phyloP scores from a whole-genome alignment of 805 yeast genomes.

The Spathaspora gorwiae region DNA sequence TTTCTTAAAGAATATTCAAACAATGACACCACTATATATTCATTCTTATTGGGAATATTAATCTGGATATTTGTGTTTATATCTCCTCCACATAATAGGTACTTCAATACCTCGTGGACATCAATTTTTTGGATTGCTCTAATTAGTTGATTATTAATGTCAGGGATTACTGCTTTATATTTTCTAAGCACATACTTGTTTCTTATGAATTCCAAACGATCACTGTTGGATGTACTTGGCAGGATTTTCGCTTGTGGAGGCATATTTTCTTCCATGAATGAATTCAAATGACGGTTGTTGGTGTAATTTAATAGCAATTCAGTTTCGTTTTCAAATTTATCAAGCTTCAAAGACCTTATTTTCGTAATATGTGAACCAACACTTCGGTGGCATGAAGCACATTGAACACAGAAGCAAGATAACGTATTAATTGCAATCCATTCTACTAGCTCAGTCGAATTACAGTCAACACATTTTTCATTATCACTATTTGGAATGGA shows the following conservation, averaged over 20 bases:
- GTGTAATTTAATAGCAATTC: slow-evolving; percentile 47
- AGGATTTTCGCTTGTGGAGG: slow-evolving; percentile 19
- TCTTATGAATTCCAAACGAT: slow-evolving; percentile 55
- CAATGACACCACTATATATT: slow-evolving; percentile 20
- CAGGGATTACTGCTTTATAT: slow-evolving; percentile 24
- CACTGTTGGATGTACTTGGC: slow-evolving; percentile 35
- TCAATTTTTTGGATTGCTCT: slow-evolving; percentile 50
- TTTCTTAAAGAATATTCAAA: slow-evolving; percentile 53
- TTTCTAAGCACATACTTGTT: slow-evolving; percentile 58
- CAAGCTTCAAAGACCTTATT: slow-evolving; percentile 73
- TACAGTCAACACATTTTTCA: slow-evolving; percentile 75
- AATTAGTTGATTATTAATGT: slow-evolving; percentile 37
- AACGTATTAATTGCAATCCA: slow-evolving; percentile 82
- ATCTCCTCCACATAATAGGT: slow-evolving; percentile 47
- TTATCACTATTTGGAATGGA: slow-evolving; percentile 49
- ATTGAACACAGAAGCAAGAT: slow-evolving; percentile 72
- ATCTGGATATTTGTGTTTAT: slow-evolving; percentile 37
- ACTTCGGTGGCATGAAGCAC: slow-evolving; percentile 85
- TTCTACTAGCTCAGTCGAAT: slow-evolving; percentile 58
- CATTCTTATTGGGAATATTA: slow-evolving; percentile 13
- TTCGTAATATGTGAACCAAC: slow-evolving; percentile 80
- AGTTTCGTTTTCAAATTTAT: slow-evolving; percentile 59
- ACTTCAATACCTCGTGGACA: slow-evolving; percentile 37
- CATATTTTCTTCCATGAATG: slow-evolving; percentile 50
- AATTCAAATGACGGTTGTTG: slow-evolving; percentile 54